Evolutionary conservation across 2,329 filamentous ascomycete species (phyloP).

Genomic region (Paraphaeosphaeria minitans): DNA sequence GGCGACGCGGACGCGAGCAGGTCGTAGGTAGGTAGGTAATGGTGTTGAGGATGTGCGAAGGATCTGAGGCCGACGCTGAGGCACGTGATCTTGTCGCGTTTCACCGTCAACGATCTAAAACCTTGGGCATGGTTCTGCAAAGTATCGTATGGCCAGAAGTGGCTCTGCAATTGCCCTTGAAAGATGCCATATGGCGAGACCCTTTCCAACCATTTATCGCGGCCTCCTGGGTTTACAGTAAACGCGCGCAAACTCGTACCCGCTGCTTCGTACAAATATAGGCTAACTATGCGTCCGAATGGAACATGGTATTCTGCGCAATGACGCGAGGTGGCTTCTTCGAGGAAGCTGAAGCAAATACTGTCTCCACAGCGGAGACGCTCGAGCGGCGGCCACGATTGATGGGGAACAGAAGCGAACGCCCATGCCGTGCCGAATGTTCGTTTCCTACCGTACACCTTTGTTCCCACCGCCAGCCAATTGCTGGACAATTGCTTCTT

Average conservation of each 20-base stretch:
- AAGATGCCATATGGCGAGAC: background rate
- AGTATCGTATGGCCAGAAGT: background rate
- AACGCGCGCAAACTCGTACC: background rate
- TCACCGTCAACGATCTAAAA: background rate
- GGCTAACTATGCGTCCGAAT: background rate
- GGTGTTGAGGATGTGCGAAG: slow-evolving; percentile 13
- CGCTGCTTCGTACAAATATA: background rate
- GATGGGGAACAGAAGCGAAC: slow-evolving; percentile 7
- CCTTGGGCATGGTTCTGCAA: background rate
- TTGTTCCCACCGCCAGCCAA: slow-evolving; percentile 1
- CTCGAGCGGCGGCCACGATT: slow-evolving; percentile 9
- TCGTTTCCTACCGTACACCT: slow-evolving; percentile 5
- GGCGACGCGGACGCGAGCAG: slow-evolving; percentile 11
- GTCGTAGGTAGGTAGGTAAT: no score
- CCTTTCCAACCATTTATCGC: background rate
- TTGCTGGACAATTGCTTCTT: slow-evolving; percentile 7
- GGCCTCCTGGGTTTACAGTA: background rate
- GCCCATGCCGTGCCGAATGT: background rate
- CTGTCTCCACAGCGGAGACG: slow-evolving; percentile 9
- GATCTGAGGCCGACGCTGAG: background rate
- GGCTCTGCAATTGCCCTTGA: background rate
- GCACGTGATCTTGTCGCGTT: slow-evolving; percentile 9
- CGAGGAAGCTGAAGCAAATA: background rate
- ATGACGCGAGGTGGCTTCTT: background rate
- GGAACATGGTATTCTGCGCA: background rate